A percentile compares a stretch with the other conserved stretches of the same genome.
Conservation (phyloP, 441 rosid species). For the Erodium trifolium region DNA sequence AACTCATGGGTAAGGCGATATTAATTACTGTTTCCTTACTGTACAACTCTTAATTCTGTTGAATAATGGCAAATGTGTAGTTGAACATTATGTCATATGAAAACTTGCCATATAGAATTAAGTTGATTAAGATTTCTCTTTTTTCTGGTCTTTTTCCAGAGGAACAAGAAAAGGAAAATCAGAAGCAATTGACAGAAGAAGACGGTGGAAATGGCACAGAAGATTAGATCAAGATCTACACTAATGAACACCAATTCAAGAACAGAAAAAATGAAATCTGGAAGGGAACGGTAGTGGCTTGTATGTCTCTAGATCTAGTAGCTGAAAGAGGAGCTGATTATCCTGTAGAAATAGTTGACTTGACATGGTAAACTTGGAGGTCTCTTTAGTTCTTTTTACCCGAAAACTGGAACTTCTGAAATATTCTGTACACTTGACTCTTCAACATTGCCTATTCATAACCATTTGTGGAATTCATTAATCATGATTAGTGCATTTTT, state of each 20-base stretch:
- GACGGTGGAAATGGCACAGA: slow-evolving; percentile 28
- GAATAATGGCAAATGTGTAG: background rate
- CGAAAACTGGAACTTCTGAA: background rate
- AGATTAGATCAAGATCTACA: slow-evolving; percentile 20
- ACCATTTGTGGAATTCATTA: no score
- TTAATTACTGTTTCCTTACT: background rate
- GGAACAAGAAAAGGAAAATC: slow-evolving; percentile 45
- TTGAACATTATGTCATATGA: background rate
- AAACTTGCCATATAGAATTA: no score
- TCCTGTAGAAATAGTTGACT: background rate
- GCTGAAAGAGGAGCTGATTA: background rate
- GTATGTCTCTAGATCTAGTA: background rate
- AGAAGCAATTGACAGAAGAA: slow-evolving; percentile 45
- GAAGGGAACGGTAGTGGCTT: background rate
- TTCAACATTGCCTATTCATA: background rate
- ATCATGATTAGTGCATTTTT: no score
- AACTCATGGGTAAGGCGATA: slow-evolving; percentile 46
- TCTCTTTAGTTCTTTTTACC: background rate
- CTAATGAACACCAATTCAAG: no score
- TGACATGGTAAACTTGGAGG: background rate
- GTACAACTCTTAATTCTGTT: background rate
- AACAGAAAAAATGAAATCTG: background rate
- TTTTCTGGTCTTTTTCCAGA: slow-evolving; percentile 30
- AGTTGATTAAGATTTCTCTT: no score
- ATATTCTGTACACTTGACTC: background rate